These are phyloP conservation scores for Apiospora rasikravindrae DNA, from an alignment of 2,329 filamentous ascomycete species.

Conservation along the genomic window DNA sequence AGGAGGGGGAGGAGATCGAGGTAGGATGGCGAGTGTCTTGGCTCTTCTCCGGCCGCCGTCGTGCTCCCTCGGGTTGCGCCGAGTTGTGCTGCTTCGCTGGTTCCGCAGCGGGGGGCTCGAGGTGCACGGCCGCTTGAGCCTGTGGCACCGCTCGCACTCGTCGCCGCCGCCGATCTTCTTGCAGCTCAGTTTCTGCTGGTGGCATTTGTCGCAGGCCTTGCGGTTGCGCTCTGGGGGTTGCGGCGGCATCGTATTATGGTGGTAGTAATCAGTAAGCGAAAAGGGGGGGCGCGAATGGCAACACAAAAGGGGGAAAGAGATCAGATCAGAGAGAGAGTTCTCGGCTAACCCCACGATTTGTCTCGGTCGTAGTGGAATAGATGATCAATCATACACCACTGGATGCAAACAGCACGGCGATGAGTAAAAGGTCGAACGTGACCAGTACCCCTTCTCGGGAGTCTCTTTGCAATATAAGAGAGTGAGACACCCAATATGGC, in stretches of 20 bases:
- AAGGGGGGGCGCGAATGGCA: too few relatives aligned
- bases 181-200: slow-evolving; percentile 52
- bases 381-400: background rate
- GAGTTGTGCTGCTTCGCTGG: slow-evolving; percentile 19
- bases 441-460: background rate
- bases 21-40: slow-evolving; percentile 8
- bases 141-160: slow-evolving; percentile 47
- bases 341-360: background rate
- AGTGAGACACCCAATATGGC: slow-evolving; percentile 12
- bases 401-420: background rate
- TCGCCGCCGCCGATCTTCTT: slow-evolving; percentile 46
- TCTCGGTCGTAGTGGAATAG: background rate
- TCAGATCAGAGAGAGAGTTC: background rate
- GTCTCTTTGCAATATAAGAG: slow-evolving; percentile 1
- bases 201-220: slow-evolving; percentile 54
- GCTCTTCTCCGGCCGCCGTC: slow-evolving; percentile 5
- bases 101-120: slow-evolving; percentile 49
- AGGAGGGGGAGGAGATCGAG: background rate
- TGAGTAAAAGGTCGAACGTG: background rate
- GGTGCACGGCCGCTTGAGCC: slow-evolving; percentile 49
- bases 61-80: background rate
- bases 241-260: background rate
- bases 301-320: background rate
- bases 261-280: background rate
- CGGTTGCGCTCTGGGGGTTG: slow-evolving; percentile 32